Conservation (phyloP, 176 grass and related monocot species). For the Pontederia paniculata region DNA sequence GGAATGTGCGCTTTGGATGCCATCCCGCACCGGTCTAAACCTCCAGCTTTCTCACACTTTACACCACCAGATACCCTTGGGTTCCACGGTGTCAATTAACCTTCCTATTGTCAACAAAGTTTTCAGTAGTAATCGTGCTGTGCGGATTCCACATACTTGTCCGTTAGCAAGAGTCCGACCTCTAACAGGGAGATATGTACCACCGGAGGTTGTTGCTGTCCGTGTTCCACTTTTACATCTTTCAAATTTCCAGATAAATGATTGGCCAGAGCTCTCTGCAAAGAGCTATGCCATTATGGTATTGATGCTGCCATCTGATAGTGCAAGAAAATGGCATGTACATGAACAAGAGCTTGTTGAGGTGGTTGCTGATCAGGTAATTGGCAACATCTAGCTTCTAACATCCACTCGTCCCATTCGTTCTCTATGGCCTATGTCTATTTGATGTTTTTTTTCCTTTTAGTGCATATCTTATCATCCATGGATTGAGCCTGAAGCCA, state of each 20-base stretch:
- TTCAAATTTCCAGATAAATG: slow-evolving; percentile 18
- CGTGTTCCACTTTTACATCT: slow-evolving; percentile 16
- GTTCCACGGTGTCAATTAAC: slow-evolving; percentile 18
- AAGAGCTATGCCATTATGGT: slow-evolving; percentile 21
- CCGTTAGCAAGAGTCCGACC: slow-evolving; percentile 21
- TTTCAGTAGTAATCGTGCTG: slow-evolving; percentile 24
- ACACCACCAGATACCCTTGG: slow-evolving; percentile 18
- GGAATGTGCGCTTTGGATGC: slow-evolving; percentile 81
- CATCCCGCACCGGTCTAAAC: slow-evolving; percentile 28
- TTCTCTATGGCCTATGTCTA: not conserved
- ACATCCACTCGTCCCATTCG: no score
- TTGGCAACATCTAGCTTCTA: not conserved
- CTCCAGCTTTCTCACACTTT: slow-evolving; percentile 34
- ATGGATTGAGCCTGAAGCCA: no score
- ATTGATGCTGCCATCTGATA: slow-evolving; percentile 8
- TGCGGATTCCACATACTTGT: slow-evolving; percentile 20
- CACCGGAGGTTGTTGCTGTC: slow-evolving; percentile 20
- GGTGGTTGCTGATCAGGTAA: slow-evolving; percentile 16
- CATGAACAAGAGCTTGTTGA: slow-evolving; percentile 16
- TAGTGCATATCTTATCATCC: not conserved
- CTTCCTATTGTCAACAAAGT: slow-evolving; percentile 25
- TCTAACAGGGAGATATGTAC: slow-evolving; percentile 16
- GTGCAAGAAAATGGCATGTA: slow-evolving; percentile 17
- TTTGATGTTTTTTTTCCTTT: not conserved
- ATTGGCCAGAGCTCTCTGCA: slow-evolving; percentile 14